A percentile compares a stretch with the other conserved stretches of the same genome.
Conservation (phyloP, 331 rosid genomes). For the Quercus tomentella region DNA sequence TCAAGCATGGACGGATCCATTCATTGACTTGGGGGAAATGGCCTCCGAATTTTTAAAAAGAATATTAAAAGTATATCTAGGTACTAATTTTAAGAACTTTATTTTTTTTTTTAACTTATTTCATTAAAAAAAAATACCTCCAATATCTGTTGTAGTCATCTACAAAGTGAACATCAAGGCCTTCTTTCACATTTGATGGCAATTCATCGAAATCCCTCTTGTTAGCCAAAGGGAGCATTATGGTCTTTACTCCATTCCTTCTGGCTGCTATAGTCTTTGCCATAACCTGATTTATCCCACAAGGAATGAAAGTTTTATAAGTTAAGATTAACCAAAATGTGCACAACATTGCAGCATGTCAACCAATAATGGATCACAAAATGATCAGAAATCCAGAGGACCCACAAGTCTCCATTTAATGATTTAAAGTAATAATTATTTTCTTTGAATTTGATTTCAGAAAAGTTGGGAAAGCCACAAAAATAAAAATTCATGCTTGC, state of each 20-base stretch:
- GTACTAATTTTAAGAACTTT: no score
- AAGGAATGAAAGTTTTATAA: constrained; percentile 7
- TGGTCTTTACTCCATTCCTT: constrained; percentile 74
- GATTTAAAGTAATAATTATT: no score
- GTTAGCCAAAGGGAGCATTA: constrained; percentile 89
- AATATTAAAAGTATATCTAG: no score
- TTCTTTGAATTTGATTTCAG: background rate
- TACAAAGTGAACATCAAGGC: constrained; percentile 92
- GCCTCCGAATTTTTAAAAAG: no score
- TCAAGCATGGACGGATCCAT: no score
- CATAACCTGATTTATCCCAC: constrained; percentile 63
- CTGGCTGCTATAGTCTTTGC: constrained; percentile 94
- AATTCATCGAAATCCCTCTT: constrained; percentile 89
- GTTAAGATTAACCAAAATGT: constrained; percentile 16
- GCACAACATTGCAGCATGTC: background rate
- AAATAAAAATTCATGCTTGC: background rate
- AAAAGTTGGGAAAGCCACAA: background rate
- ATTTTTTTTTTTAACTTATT: no score
- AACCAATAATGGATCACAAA: background rate
- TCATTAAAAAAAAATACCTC: no score
- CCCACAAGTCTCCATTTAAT: no score
- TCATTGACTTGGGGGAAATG: no score
- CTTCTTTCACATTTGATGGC: constrained; percentile 80
- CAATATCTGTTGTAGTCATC: constrained; percentile 74
- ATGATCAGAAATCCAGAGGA: no score